These are phyloP conservation scores for Phytomonas francai DNA, from an alignment of 208 protist species.

Conservation along the genomic window DNA sequence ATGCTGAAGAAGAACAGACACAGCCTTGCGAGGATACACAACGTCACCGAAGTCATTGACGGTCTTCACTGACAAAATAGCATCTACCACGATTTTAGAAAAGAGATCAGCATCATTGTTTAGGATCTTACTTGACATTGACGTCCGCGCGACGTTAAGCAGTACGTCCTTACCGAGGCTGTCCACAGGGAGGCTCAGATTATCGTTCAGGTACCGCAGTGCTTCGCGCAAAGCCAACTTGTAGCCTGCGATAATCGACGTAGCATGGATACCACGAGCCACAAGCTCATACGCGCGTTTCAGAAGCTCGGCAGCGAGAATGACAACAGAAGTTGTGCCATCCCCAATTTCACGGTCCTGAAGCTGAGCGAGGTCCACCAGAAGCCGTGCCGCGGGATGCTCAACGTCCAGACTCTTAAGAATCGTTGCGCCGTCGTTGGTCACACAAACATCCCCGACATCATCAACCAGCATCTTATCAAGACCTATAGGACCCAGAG, in stretches of 20 bases:
- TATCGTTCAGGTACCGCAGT: slow-evolving; percentile 93
- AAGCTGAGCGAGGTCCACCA: slow-evolving; percentile 98
- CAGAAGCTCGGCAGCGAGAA: slow-evolving; percentile 99
- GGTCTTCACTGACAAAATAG: slow-evolving; percentile 87
- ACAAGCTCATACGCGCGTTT: slow-evolving; percentile 97
- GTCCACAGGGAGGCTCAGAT: slow-evolving; percentile 76
- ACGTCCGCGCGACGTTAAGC: slow-evolving; percentile 97
- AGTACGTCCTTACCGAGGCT: slow-evolving; percentile 93
- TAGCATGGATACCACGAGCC: slow-evolving; percentile 96
- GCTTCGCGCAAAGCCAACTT: slow-evolving; percentile 95
- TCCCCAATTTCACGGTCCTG: slow-evolving; percentile 99
- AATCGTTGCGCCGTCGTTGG: slow-evolving; percentile 99
- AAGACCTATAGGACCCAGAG: slow-evolving; percentile 98
- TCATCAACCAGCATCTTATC: slow-evolving; percentile 99
- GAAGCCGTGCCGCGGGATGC: slow-evolving; percentile 94
- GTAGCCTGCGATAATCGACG: slow-evolving; percentile 98
- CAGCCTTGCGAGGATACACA: slow-evolving; percentile 96
- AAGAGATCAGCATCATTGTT: slow-evolving; percentile 96
- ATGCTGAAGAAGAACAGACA: slow-evolving; percentile 98
- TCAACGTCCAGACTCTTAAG: slow-evolving; percentile 90
- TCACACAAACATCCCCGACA: slow-evolving; percentile 98
- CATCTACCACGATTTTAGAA: slow-evolving; percentile 93
- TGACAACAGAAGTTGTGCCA: slow-evolving; percentile 99
- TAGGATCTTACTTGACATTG: slow-evolving; percentile 99
- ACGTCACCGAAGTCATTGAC: slow-evolving; percentile 89